These are phyloP conservation scores for Mytilinidion resinicola DNA, from an alignment of 495 filamentous ascomycete species.

Conservation along the genomic window DNA sequence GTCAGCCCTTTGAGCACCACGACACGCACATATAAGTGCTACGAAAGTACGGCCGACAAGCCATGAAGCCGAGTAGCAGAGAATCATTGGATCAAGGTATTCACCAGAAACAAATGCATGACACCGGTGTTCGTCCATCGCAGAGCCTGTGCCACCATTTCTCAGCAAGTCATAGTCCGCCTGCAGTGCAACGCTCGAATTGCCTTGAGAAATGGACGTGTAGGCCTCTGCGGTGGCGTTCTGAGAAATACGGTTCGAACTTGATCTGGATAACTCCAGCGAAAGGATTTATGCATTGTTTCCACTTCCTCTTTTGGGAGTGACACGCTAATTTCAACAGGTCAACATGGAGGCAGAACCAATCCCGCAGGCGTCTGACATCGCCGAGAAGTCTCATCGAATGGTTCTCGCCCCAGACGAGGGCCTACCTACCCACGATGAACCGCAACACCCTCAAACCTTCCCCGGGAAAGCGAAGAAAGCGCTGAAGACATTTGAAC, in stretches of 20 bases:
- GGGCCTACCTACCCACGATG: conserved; percentile 9
- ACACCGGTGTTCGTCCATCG: conserved; percentile 26
- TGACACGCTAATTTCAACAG: conserved; percentile 18
- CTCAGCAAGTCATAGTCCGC: background rate
- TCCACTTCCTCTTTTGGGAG: conserved; percentile 3
- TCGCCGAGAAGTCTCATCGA: conserved; percentile 22
- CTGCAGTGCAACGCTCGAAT: background rate
- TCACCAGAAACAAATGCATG: conserved; percentile 24
- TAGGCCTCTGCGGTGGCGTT: conserved; percentile 11
- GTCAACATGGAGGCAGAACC: conserved; percentile 10
- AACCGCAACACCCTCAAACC: background rate
- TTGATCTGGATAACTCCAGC: conserved; percentile 32
- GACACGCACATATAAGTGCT: background rate
- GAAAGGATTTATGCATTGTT: conserved; percentile 31
- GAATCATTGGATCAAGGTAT: conserved; percentile 28
- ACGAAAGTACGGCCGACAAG: conserved; percentile 22
- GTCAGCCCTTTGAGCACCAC: background rate
- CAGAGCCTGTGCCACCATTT: conserved; percentile 3
- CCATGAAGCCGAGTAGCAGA: conserved; percentile 30
- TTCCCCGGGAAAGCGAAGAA: conserved; percentile 6
- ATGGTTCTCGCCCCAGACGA: conserved; percentile 13
- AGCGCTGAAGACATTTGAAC: conserved; percentile 26
- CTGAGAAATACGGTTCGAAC: conserved; percentile 34
- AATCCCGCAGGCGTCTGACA: background rate
- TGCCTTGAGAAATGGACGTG: background rate